A percentile compares a stretch with the other conserved stretches of the same genome.
Evolutionary conservation across 2,329 filamentous ascomycete genomes (phyloP).

Genomic region (Colletotrichum kahawae): DNA sequence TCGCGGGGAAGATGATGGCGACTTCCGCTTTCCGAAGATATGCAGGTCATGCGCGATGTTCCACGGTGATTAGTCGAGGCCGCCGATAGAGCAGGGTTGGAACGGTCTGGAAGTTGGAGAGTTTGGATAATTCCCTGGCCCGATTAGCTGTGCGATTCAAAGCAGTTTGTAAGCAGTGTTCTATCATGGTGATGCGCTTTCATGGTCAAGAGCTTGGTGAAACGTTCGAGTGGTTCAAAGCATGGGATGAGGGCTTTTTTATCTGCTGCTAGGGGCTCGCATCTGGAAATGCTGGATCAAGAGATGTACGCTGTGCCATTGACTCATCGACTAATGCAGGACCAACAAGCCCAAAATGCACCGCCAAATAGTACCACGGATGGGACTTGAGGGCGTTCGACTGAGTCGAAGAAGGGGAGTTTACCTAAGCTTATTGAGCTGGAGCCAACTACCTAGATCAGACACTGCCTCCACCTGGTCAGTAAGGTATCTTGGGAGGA

Average conservation of each 20-base stretch:
- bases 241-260: neutral
- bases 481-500: neutral
- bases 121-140: neutral
- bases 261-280: neutral
- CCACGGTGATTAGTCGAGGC: neutral
- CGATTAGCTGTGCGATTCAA: neutral
- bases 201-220: neutral
- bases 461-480: neutral
- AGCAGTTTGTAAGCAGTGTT: neutral
- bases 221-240: fast-evolving
- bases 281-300: no score
- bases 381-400: neutral
- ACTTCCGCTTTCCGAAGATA: neutral
- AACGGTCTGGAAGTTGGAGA: neutral
- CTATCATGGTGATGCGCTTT: neutral
- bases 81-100: neutral
- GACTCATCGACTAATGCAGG: no score
- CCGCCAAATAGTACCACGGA: no score
- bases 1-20: neutral
- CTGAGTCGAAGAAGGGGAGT: neutral
- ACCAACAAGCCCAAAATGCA: no score
- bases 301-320: no score
- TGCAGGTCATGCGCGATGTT: neutral
- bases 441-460: neutral
- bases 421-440: no score